Base-by-base conservation (phyloP, 2,329 filamentous ascomycete genomes). In the Didymella glomerata region DNA sequence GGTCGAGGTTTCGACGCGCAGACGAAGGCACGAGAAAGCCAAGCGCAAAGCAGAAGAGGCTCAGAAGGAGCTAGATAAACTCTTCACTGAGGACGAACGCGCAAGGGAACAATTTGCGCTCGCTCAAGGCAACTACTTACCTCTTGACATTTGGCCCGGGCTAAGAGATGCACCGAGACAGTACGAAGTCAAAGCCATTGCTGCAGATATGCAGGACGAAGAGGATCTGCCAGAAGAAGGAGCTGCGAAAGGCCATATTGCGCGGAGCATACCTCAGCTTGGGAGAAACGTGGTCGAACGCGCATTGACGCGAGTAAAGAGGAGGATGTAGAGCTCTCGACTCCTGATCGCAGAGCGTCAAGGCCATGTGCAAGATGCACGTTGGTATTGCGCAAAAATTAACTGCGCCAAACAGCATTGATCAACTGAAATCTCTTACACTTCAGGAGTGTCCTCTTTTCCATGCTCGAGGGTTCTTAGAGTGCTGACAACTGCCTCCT, bases 111-210 rank as follows among this genome's bases (percentile, higher is more conserved):
- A 85, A 0, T 98, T 99, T 75, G 85, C 90, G 32, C 83, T 88
- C 27, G 90, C 96, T 42, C 89, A 95, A 13, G 93, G 93, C 8
- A 92, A 96, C 64, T 96, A 88, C 73, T 78, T 99, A 11, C 95
- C 95, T 0, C 88, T 89, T 0, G 93, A 97, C 74, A 86, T 97
- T 22, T 97, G 93, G 92, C 88, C 88, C 0, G 90, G 89, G 1
- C 48, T 77, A 46, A 65, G 68, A 48, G 74, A 76, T 52, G 68
- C 71, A n/a, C 74, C 75, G 10, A 62, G 72, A 28, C 68, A 64
- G 50, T 78, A 76, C 48, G 71, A 76, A 55, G 71, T 78, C 8
- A 68, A 60, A n/a, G 57, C 68, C 16, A 61, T 76, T 18, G 53
- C 63, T 2, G 25, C 56, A 9, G 30, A 54, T n/a, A 42, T 53